Base-by-base conservation (phyloP, 805 yeast genomes). In the Barnettozyma wickerhamii region DNA sequence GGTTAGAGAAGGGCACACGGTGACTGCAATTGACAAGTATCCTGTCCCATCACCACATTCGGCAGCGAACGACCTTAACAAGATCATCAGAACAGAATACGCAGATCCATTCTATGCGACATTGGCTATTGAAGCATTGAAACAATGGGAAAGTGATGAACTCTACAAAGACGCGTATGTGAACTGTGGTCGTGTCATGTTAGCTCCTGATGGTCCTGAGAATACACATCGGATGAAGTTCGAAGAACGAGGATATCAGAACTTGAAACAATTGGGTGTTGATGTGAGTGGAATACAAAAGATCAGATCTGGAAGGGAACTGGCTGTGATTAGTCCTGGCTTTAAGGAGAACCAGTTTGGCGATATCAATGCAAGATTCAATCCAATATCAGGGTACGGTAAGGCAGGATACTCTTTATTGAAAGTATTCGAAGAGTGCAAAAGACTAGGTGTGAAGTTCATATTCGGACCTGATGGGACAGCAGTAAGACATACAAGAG, bases 31-130 rank as follows among this genome's bases (percentile, higher is more conserved):
- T n/a, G 75, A 71, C 51, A 58, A 62, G 9, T 59, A 61, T 43
- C 56, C 63, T 7, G 63, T 68, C 2, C 77, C 77, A 5, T 69
- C 75, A 2, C 65, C 67, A 2, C 56, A 62, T 54, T 66, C 76
- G 3, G 77, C 78, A 21, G 68, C 76, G 9, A 65, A 62, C 40
- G 80, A 74, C 45, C 60, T 61, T 38, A 74, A 74, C 49, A 72
- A 74, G 49, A 72, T 74, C 35, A 63, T 74, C 13, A 57, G 78
- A 36, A 60, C 71, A 0, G 79, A 73, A 46, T 74, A 74, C 45
- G 53, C 65, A 5, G 74, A 72, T 40, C 31, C 56, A 23, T 51
- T 60, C n/a, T 72, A 73, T 42, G 55, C 75, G 5, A 56, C 58
- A 34, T 44, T 74, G 49, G 60, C 74, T 4, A 58, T 71, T 4